phyloP scores from a whole-genome alignment of 495 filamentous ascomycete genomes.

The Penicillium cataractarum region DNA sequence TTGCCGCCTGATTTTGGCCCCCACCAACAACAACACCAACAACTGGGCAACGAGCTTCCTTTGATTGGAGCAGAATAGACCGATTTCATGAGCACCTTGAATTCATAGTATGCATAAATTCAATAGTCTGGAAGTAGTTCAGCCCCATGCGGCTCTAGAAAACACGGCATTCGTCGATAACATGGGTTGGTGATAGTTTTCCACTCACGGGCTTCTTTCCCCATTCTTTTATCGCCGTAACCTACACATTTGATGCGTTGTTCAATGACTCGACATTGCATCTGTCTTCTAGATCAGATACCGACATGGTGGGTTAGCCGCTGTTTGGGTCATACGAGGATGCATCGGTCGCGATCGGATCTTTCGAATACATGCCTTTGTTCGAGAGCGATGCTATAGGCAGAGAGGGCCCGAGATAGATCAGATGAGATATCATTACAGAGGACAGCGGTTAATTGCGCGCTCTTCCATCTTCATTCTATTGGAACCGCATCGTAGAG shows the following conservation, averaged over 20 bases:
- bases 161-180: conserved; percentile 7
- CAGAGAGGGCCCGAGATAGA: background rate
- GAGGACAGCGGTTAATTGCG: too few species aligned
- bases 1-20: background rate
- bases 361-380: background rate
- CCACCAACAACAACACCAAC: background rate
- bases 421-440: background rate
- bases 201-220: background rate
- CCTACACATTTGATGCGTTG: background rate
- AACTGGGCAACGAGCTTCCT: background rate
- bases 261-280: background rate
- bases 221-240: background rate
- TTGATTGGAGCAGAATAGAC: background rate
- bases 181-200: background rate
- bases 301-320: background rate
- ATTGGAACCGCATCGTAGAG: background rate
- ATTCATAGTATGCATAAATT: background rate
- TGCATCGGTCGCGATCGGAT: background rate
- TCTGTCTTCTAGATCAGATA: background rate
- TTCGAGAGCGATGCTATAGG: background rate
- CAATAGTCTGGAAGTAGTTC: background rate
- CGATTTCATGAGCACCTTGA: background rate
- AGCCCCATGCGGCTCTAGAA: conserved; percentile 12
- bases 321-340: background rate
- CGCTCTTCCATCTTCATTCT: background rate